These are phyloP conservation scores for Hypericum perforatum DNA, from an alignment of 345 rosid genomes.

Conservation along the genomic window DNA sequence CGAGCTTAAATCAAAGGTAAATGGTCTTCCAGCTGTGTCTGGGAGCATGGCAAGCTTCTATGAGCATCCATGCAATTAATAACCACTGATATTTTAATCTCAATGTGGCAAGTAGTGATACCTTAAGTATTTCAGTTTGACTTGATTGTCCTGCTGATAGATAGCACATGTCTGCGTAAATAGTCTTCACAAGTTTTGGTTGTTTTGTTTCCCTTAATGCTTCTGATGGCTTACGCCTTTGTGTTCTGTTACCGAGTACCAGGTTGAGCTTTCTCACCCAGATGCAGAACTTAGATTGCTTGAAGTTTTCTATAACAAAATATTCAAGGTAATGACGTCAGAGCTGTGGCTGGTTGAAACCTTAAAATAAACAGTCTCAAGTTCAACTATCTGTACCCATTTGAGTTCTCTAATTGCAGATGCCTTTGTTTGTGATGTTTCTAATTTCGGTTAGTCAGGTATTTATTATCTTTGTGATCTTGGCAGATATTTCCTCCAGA, in stretches of 20 bases:
- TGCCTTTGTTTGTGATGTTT: not conserved
- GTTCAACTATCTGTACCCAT: not conserved
- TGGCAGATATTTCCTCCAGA: conserved; percentile 73
- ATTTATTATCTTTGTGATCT: not conserved
- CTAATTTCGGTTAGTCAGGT: not conserved
- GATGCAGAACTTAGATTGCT: conserved; percentile 86
- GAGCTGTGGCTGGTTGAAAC: not conserved
- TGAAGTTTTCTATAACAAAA: conserved; percentile 89
- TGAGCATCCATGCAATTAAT: not conserved
- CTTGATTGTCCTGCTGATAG: not conserved
- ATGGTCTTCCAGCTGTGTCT: conserved; percentile 1
- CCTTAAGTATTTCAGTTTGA: not conserved
- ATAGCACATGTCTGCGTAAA: not conserved
- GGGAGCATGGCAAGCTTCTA: not conserved
- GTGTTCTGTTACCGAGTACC: conserved; percentile 16
- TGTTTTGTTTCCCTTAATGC: not conserved
- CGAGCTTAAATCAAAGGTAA: conserved; percentile 81
- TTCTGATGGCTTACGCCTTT: not conserved
- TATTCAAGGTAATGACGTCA: conserved; percentile 56
- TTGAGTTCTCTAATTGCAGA: not conserved
- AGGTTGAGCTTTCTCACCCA: conserved; percentile 91
- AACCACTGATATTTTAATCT: too few relatives aligned
- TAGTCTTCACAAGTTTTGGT: not conserved
- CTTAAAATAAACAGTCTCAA: not conserved
- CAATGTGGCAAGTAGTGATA: too few relatives aligned